A percentile compares a stretch with the other conserved stretches of the same genome.
Conservation (phyloP, 805 yeast species). For the Candida argentea region DNA sequence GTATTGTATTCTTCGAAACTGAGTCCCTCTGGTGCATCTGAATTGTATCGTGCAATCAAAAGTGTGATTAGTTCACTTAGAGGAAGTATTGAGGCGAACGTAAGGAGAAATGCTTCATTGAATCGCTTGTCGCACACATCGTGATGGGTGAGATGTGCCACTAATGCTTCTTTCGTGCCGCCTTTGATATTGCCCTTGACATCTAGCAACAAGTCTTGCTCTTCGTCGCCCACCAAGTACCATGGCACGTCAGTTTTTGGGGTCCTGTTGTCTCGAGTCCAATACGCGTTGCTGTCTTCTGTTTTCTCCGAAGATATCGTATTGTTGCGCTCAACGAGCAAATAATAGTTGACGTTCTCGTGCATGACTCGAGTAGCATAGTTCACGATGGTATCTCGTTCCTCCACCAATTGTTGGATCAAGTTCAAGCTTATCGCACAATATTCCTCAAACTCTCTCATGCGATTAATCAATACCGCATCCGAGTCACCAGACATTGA, state of each 20-base stretch:
- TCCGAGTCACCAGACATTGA: slow-evolving; percentile 31
- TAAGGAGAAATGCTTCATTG: slow-evolving; percentile 59
- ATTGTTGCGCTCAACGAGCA: slow-evolving; percentile 38
- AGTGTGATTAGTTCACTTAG: slow-evolving; percentile 51
- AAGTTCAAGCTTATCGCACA: slow-evolving; percentile 26
- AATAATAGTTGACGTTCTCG: slow-evolving; percentile 53
- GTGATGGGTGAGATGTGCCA: slow-evolving; percentile 76
- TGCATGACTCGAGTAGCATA: slow-evolving; percentile 75
- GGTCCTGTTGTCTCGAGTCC: slow-evolving; percentile 20
- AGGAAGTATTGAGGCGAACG: slow-evolving; percentile 67
- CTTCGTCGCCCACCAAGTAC: slow-evolving; percentile 63
- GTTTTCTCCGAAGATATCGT: slow-evolving; percentile 26
- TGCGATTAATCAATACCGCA: slow-evolving; percentile 26
- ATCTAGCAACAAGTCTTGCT: slow-evolving; percentile 46
- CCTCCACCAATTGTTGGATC: slow-evolving; percentile 54
- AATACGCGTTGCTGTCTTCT: slow-evolving; percentile 26
- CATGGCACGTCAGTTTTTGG: slow-evolving; percentile 46
- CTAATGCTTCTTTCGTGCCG: slow-evolving; percentile 68
- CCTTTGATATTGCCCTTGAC: slow-evolving; percentile 69
- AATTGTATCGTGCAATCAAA: slow-evolving; percentile 54
- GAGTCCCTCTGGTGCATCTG: slow-evolving; percentile 80
- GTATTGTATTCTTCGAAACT: slow-evolving; percentile 69
- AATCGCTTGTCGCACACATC: slow-evolving; percentile 50
- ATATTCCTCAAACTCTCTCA: slow-evolving; percentile 24
- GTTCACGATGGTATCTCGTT: slow-evolving; percentile 58